These are phyloP conservation scores for Urochloa ruziziensis DNA, from an alignment of 176 grass and related monocot species.

Conservation along the genomic window DNA sequence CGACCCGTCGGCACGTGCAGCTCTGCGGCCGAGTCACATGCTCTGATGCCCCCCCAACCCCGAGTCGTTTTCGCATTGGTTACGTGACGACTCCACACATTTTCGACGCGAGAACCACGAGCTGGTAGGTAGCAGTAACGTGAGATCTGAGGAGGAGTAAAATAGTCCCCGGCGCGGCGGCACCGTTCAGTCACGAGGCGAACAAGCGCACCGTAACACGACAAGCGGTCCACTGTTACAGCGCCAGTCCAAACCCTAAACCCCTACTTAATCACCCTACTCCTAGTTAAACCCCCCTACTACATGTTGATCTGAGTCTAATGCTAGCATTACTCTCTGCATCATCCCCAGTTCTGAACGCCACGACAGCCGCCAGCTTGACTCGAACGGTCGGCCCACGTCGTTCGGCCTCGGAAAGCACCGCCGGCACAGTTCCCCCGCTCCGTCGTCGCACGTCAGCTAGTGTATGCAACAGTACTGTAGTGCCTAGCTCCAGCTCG, in stretches of 20 bases:
- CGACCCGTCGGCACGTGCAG: not conserved
- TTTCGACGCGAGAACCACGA: not conserved
- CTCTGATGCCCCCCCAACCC: not conserved
- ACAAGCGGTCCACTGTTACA: not conserved
- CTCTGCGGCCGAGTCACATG: not conserved
- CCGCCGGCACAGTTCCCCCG: not conserved
- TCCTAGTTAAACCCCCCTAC: no score
- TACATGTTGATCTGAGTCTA: no score
- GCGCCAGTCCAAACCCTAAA: not conserved
- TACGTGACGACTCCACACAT: not conserved
- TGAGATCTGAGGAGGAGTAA: not conserved
- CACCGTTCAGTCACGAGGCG: not conserved
- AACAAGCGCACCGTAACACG: not conserved
- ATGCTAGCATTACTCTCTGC: no score
- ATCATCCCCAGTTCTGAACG: no score
- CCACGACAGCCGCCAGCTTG: not conserved
- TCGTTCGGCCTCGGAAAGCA: not conserved
- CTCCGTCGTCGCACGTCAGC: not conserved
- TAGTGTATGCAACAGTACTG: no score
- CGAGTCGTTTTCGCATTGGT: no score
- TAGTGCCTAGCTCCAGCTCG: not conserved
- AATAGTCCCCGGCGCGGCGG: not conserved
- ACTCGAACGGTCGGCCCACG: not conserved
- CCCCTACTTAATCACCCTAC: no score
- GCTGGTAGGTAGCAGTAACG: no score